Base-by-base conservation (phyloP, 164 flowering plant genomes). In the Echeveria elegans region DNA sequence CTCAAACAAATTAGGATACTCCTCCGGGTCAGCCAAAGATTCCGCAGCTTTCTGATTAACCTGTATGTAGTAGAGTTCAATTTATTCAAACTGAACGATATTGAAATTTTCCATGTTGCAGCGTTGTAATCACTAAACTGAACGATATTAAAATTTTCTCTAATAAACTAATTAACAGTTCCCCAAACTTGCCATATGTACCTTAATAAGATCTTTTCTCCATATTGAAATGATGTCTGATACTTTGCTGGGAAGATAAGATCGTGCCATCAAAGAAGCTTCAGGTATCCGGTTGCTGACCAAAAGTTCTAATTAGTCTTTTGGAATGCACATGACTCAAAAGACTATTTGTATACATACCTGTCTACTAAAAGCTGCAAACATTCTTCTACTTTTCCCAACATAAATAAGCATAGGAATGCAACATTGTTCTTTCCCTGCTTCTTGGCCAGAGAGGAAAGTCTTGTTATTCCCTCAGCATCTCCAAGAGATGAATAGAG, bases 171-270 rank as follows among this genome's bases (percentile, higher is more conserved):
- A 23, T 31, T 15, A 52, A 40, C 21, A 12, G 41, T 58, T n/a
- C 40, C 62, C 53, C 56, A 43, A 43, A 15, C 19, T 43, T 23
- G 50, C 43, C 67, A 40, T 30, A 12, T 4, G 23, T 23, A 94
- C 99, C 97, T 94, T 94, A 66, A 72, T 83, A 21, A 94, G 89
- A 73, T 94, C 97, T 68, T 83, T 91, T 77, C 93, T 94, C 99
- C 99, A 94, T 72, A 83, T 72, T 24, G 84, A 82, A 29, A 94
- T 86, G 40, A 91, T 89, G 71, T 91, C 97, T 31, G 99, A 89
- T 64, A 94, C 97, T 79, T 88, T 94, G 83, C 97, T 89, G n/a
- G 99, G 99, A 68, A 91, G 96, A 79, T 94, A 94, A 66, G 99
- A 94, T 53, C 99, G 82, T 14, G 99, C 99, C 97, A 94, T 89